Evolutionary conservation across 768 basidiomycete species (phyloP), one percentile per base, ranked within the genome.

Genomic region (Trametes sanguinea): DNA sequence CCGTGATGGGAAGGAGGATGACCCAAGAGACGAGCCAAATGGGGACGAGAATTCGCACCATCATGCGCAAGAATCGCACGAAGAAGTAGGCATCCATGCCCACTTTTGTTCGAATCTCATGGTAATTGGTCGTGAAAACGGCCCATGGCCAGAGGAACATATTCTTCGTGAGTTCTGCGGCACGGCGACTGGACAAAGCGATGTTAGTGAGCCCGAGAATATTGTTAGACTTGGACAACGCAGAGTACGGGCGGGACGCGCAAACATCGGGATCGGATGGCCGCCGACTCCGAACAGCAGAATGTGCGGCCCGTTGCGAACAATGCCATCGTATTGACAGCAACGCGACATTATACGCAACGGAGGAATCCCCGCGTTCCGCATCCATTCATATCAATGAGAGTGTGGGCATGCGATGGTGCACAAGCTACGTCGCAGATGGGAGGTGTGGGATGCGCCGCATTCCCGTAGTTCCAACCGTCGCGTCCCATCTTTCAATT

Each of bases 61-160:
- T 90, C 81, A 98, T 87, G 51, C 88, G 85, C 32, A 92, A 79
- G 74, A 92, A 98, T 55, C 94, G 89, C 47, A 97, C 88, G 68
- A 91, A 99, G 71, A 95, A 88, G 76, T 96, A 99, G 14, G 94
- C 91, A 72, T 98, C 96, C 60, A 90, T 78, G 30, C 94, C 94
- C 64, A 94, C 95, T 45, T 83, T 80, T 45, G 77, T 76, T 61
- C 85, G 81, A 60, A 92, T 85, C 27, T 79, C 80, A 32, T 75
- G 75, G 68, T 87, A 85, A 69, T 93, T 83, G 2, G 87, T 80
- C 2, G 77, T 78, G 75, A 76, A 86, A 17, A 95, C 73, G 0
- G 84, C 79, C 17, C 82, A 61, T 1, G 90, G 88, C 93, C 92
- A 95, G 37, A 79, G 69, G 27, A 92, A 74, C 17, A 84, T 65